phyloP scores from a whole-genome alignment of 2,329 filamentous ascomycete species.

The Colletotrichum endophyticum region DNA sequence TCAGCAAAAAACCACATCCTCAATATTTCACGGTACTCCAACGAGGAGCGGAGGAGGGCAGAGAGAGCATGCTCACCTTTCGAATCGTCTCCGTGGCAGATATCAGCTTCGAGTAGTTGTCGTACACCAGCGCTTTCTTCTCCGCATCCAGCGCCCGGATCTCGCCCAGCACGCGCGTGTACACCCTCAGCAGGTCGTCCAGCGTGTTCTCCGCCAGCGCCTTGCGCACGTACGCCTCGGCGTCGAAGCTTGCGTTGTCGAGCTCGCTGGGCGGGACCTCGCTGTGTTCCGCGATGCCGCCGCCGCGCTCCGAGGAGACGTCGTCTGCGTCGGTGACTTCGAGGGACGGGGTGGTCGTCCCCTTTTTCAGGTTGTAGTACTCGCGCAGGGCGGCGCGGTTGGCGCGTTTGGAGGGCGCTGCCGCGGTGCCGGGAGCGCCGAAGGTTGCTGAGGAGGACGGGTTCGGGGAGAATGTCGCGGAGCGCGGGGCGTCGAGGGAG shows the following conservation, averaged over 20 bases:
- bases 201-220: constrained; percentile 68
- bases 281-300: constrained; percentile 35
- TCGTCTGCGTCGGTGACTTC: constrained; percentile 44
- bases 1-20: background rate
- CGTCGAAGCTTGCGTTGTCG: constrained; percentile 75
- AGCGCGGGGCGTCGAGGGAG: constrained; percentile 71
- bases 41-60: background rate
- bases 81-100: constrained; percentile 95
- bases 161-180: constrained; percentile 77
- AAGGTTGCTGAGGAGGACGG: constrained; percentile 34
- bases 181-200: constrained; percentile 71
- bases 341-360: constrained; percentile 39
- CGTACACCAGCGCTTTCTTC: constrained; percentile 95
- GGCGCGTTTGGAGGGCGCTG: constrained; percentile 50
- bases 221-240: constrained; percentile 69
- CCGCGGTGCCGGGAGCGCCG: constrained; percentile 23
- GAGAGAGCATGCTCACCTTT: constrained; percentile 52
- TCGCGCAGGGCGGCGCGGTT: constrained; percentile 90
- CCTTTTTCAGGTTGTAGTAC: constrained; percentile 84
- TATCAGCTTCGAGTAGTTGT: constrained; percentile 97
- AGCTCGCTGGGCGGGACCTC: constrained; percentile 73
- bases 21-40: background rate
- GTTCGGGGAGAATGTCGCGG: constrained; percentile 61
- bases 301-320: constrained; percentile 30
- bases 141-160: constrained; percentile 92